Percentiles rank a stretch among this genome's conserved stretches.
phyloP scores from a whole-genome alignment of 202 grass and related monocot species.

The Dendrocalamus latiflorus region DNA sequence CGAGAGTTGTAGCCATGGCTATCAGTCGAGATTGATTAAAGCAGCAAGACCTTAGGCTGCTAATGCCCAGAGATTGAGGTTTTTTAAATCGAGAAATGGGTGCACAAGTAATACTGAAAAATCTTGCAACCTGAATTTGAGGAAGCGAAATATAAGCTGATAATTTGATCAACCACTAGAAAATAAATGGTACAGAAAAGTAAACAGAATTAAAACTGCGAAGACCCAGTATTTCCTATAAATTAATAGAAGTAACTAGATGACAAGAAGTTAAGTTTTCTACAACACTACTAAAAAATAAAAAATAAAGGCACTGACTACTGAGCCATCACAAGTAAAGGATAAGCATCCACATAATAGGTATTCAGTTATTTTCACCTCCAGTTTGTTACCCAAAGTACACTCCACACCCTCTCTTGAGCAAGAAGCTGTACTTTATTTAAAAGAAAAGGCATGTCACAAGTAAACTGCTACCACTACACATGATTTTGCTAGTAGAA shows the following conservation, averaged over 20 bases:
- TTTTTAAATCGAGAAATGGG: slow-evolving; percentile 2
- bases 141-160: not conserved
- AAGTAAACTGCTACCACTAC: not conserved
- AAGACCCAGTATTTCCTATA: not conserved
- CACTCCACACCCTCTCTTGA: not conserved
- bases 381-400: not conserved
- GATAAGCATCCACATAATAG: not conserved
- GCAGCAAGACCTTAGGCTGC: not conserved
- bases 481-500: slow-evolving; percentile 4
- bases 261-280: not conserved
- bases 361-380: not conserved
- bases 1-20: slow-evolving; percentile 11
- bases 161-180: not conserved
- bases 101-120: not conserved
- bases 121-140: slow-evolving; percentile 20
- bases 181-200: not conserved
- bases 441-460: not conserved
- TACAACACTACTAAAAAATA: not conserved
- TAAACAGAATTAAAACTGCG: not conserved
- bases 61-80: not conserved
- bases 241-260: not conserved
- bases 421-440: not conserved
- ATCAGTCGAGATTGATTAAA: not conserved
- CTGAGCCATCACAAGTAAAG: not conserved
- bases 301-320: not conserved